Percentiles rank a stretch among this genome's conserved stretches.
These are phyloP conservation scores for Tolypocladium sp. DNA, from an alignment of 2,329 filamentous ascomycete genomes.

Conservation along the genomic window DNA sequence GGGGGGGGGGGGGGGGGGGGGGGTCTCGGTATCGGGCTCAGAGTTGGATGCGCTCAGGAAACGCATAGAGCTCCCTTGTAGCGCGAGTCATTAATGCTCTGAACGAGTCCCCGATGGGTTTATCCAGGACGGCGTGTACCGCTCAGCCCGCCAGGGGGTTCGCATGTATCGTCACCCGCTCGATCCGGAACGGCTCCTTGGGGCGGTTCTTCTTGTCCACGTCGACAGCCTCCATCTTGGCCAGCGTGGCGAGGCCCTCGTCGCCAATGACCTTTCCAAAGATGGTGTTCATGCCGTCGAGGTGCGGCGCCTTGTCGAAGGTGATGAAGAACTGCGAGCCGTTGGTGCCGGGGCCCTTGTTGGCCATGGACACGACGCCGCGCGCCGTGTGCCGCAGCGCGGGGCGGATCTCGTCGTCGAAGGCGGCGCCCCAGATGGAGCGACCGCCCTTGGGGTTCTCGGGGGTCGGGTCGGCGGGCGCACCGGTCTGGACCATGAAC, in stretches of 20 bases:
- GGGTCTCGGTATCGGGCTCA: neutral
- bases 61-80: neutral
- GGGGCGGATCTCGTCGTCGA: constrained; percentile 74
- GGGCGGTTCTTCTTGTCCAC: constrained; percentile 74
- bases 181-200: constrained; percentile 56
- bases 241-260: constrained; percentile 54
- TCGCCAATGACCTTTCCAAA: constrained; percentile 68
- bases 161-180: constrained; percentile 65
- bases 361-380: constrained; percentile 70
- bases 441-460: constrained; percentile 58
- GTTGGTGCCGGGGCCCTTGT: constrained; percentile 65
- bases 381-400: constrained; percentile 58
- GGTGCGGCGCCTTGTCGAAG: constrained; percentile 67
- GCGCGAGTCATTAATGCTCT: neutral
- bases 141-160: constrained; percentile 62
- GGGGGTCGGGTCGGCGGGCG: constrained; percentile 40
- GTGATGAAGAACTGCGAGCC: constrained; percentile 76
- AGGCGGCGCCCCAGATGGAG: constrained; percentile 65
- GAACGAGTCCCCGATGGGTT: neutral
- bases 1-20: too few relatives aligned
- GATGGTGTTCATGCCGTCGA: constrained; percentile 78
- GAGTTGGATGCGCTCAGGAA: neutral
- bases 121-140: neutral
- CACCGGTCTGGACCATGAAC: constrained; percentile 77
- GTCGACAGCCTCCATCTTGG: constrained; percentile 60